Evolutionary conservation across 441 rosid genomes (phyloP).

Genomic region (Mallotus repandus): DNA sequence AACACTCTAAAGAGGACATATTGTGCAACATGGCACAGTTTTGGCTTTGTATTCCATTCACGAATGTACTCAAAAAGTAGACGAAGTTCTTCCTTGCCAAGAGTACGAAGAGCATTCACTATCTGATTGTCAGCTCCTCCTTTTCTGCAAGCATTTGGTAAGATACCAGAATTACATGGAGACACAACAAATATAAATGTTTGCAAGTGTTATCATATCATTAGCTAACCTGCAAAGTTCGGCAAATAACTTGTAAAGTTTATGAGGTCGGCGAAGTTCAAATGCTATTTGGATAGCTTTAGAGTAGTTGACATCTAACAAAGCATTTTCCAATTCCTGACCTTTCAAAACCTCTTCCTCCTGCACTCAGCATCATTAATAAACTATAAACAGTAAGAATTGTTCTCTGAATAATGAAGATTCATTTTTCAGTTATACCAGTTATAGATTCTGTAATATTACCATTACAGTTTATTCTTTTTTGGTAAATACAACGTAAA

Average conservation of each 20-base stretch:
- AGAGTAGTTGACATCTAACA: conserved; percentile 68
- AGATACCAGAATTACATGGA: conserved; percentile 19
- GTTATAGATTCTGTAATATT: not conserved
- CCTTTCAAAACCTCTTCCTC: conserved; percentile 76
- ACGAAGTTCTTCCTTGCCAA: conserved; percentile 66
- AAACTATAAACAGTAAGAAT: not conserved
- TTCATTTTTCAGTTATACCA: not conserved
- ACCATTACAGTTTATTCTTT: not conserved
- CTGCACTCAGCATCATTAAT: conserved; percentile 33
- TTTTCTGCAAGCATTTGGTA: conserved; percentile 46
- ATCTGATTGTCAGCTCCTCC: conserved; percentile 51
- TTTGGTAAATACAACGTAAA: conserved; percentile 3
- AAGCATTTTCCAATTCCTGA: conserved; percentile 89
- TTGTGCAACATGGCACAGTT: conserved; percentile 87
- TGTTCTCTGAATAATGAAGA: not conserved
- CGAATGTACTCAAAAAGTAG: conserved; percentile 78
- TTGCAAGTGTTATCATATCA: not conserved
- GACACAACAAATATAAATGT: not conserved
- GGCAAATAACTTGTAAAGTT: conserved; percentile 70
- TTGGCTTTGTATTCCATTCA: conserved; percentile 96
- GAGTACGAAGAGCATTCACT: conserved; percentile 59
- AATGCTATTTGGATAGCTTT: conserved; percentile 86
- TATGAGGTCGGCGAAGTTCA: conserved; percentile 81
- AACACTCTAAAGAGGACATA: conserved; percentile 68
- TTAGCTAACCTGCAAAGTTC: conserved; percentile 45